Base-by-base conservation (phyloP, 2,329 filamentous ascomycete species). In the Eutypa lata region DNA sequence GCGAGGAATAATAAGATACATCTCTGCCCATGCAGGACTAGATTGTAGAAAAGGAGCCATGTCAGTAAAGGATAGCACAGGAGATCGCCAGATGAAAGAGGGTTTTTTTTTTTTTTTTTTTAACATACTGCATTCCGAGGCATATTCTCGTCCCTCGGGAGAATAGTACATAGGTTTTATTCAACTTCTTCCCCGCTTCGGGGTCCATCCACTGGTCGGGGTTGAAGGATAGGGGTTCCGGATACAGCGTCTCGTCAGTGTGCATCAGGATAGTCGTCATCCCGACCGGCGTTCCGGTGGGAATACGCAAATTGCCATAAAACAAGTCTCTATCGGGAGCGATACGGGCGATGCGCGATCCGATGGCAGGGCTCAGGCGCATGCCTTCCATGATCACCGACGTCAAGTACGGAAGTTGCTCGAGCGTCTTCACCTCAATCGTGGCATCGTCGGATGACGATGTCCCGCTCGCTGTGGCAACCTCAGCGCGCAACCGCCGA, bases 301-400 rank as follows among this genome's bases (percentile, higher is more conserved):
- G 60, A 13, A 60, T 65, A 2, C 38, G 50, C 57, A 58, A 64
- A 5, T 57, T 31, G 2, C 37, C 47, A 40, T 60, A 62, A 6
- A 55, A 5, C 1, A 61, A 51, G 16, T 61, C 55, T 11, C 52
- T 44, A 18, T 60, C 49, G 1, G 73, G 72, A 1, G 74, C 71
- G 3, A 73, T 54, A 2, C 77, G 73, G 42, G 74, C 70, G 2
- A 76, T 62, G 1, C 71, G 61, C 33, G 75, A 66, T 7, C 66
- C 69, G 5, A 76, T 61, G 0, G 65, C 68, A 2, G 75, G 72
- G 49, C 76, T 71, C 2, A 78, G 53, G 5, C 77, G 70, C 61
- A 77, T 63, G 2, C 72, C 68, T 57, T 80, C 77, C 38, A 68
- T 71, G 18, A 79, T 63, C 2, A 75, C 70, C 1, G 74, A 72